Evolutionary conservation across 331 rosid genomes (phyloP).

Genomic region (Malus hybrid): DNA sequence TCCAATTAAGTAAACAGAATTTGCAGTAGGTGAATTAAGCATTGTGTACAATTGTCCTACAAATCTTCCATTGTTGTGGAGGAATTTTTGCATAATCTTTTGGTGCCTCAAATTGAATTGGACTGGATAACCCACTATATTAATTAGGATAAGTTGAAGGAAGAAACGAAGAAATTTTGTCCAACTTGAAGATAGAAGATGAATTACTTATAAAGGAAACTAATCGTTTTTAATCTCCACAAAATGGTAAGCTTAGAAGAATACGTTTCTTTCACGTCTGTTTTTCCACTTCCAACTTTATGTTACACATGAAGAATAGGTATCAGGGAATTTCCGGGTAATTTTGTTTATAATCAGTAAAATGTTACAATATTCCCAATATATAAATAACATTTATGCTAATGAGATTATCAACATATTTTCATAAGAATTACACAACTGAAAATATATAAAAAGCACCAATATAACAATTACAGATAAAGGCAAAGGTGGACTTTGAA

Average conservation of each 20-base stretch:
- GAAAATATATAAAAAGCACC: not conserved
- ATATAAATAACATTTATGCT: not conserved
- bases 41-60: not conserved
- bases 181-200: not conserved
- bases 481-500: slow-evolving; percentile 6
- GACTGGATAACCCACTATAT: too few species aligned
- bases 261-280: not conserved
- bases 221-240: not conserved
- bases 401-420: not conserved
- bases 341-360: not conserved
- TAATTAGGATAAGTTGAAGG: not conserved
- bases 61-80: not conserved
- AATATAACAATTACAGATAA: not conserved
- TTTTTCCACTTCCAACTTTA: not conserved
- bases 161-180: too few species aligned
- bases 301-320: not conserved
- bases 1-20: not conserved
- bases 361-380: not conserved
- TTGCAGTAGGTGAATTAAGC: not conserved
- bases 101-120: not conserved
- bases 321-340: not conserved
- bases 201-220: not conserved
- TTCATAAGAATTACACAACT: not conserved
- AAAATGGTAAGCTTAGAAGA: not conserved
- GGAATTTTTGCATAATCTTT: not conserved